phyloP scores from a whole-genome alignment of 306 rosid species.

The Glycyrrhiza uralensis region DNA sequence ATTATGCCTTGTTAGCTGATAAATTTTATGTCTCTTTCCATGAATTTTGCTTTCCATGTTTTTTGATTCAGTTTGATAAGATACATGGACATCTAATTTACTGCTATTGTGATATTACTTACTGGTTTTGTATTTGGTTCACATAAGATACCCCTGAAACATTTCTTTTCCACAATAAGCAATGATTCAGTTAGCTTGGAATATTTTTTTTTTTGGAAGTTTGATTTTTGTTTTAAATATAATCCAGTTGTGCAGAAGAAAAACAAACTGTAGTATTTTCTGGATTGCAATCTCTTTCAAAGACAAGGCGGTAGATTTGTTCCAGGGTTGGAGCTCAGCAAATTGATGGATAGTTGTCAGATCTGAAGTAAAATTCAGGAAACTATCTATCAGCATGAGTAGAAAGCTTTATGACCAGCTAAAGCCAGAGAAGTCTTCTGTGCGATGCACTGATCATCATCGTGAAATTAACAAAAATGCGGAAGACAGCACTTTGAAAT shows the following conservation, averaged over 20 bases:
- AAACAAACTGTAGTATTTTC: constrained; percentile 26
- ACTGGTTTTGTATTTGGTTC: constrained; percentile 12
- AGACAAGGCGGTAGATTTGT: constrained; percentile 24
- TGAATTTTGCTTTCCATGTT: neutral
- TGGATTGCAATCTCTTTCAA: constrained; percentile 23
- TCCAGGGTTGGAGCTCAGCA: neutral
- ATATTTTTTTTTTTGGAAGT: constrained; percentile 2
- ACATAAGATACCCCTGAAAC: neutral
- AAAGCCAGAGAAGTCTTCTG: constrained; percentile 41
- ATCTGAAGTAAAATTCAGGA: constrained; percentile 30
- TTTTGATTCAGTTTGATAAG: neutral
- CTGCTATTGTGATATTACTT: neutral
- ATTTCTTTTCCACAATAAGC: neutral
- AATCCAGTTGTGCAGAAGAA: constrained; percentile 27
- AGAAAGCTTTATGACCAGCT: constrained; percentile 39
- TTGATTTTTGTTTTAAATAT: constrained; percentile 3
- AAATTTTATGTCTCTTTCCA: neutral
- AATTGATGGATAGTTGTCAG: constrained; percentile 39
- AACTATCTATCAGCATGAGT: constrained; percentile 41
- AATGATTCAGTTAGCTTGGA: constrained; percentile 2
- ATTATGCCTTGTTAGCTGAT: neutral
- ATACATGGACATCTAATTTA: neutral
- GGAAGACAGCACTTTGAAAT: constrained; percentile 33
- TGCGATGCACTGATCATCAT: constrained; percentile 58
- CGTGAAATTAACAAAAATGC: constrained; percentile 39